These are phyloP conservation scores for Zizania palustris DNA, from an alignment of 202 grass and related monocot genomes.

Conservation along the genomic window DNA sequence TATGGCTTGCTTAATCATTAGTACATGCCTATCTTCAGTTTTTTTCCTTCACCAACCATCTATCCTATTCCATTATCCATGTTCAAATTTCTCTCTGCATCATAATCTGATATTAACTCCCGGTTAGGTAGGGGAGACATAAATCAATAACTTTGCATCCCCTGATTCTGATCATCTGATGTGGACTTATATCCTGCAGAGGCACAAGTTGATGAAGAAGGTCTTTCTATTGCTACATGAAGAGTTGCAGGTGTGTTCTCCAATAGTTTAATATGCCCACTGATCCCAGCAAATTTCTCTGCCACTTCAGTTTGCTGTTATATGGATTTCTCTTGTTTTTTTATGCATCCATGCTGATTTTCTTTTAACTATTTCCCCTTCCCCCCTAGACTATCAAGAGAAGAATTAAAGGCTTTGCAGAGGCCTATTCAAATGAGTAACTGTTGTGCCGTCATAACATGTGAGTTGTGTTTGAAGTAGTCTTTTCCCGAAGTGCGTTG, in stretches of 20 bases:
- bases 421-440: constrained; percentile 57
- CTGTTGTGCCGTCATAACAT: constrained; percentile 24
- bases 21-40: constrained; percentile 19
- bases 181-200: constrained; percentile 58
- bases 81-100: constrained; percentile 1
- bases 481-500: constrained; percentile 16
- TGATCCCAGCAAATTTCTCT: background rate
- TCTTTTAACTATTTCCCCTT: constrained; percentile 10
- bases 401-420: constrained; percentile 69
- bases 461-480: constrained; percentile 30
- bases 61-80: background rate
- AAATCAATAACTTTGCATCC: background rate
- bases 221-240: constrained; percentile 85
- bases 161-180: constrained; percentile 38
- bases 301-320: constrained; percentile 1
- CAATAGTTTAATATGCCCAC: background rate
- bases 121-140: constrained; percentile 1
- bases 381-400: constrained; percentile 63
- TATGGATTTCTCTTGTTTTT: constrained; percentile 32
- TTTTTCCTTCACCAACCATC: background rate
- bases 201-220: constrained; percentile 86
- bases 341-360: constrained; percentile 46
- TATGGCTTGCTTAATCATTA: background rate
- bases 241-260: constrained; percentile 63
- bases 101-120: background rate